Evolutionary conservation across 352 stramenopile genomes (phyloP).

Genomic region (Phytophthora pisi): DNA sequence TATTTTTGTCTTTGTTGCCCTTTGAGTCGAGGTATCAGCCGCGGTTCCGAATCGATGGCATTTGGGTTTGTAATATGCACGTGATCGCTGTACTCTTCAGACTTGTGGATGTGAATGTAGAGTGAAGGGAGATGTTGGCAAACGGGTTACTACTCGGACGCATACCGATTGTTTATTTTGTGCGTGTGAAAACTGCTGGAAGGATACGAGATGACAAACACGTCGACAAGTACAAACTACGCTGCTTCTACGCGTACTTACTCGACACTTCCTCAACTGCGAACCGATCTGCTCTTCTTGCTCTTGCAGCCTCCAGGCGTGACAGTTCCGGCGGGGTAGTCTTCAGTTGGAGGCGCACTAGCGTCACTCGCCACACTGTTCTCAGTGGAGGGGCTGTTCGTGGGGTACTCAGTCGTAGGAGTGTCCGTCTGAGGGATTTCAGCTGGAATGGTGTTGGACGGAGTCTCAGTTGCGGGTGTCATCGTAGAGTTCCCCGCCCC

Average conservation of each 20-base stretch:
- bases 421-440: constrained; percentile 2
- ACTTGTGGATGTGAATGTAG: too few relatives aligned
- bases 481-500: constrained; percentile 18
- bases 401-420: constrained; percentile 6
- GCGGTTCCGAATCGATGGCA: too few relatives aligned
- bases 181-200: not conserved
- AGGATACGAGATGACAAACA: not conserved
- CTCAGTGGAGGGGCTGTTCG: constrained; percentile 1
- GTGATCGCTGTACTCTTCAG: too few relatives aligned
- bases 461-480: not conserved
- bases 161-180: too few relatives aligned
- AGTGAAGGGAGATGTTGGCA: too few relatives aligned
- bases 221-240: not conserved
- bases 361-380: constrained; percentile 17
- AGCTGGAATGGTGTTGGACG: not conserved
- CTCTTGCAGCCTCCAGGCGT: constrained; percentile 20
- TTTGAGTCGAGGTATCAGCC: constrained; percentile 12
- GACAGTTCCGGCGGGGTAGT: constrained; percentile 15
- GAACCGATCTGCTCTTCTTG: constrained; percentile 12
- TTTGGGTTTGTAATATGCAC: too few relatives aligned
- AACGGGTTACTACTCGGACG: too few relatives aligned
- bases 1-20: too few relatives aligned
- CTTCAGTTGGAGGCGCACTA: not conserved
- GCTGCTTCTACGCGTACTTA: not conserved
- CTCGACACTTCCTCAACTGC: not conserved